phyloP scores from a whole-genome alignment of 345 rosid species.

The Clarkia xantiana region DNA sequence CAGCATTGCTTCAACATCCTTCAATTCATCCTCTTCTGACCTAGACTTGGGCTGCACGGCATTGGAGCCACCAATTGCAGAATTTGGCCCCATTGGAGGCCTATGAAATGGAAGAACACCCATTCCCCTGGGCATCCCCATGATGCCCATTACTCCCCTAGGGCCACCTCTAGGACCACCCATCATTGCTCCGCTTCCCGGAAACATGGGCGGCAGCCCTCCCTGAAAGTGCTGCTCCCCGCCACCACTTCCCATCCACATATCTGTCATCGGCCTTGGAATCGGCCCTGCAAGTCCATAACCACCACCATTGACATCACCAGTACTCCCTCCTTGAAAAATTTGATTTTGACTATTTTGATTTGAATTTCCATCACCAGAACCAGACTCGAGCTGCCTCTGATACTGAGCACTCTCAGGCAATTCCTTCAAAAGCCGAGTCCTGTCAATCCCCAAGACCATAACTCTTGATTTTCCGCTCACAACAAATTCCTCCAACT shows the following conservation, averaged over 20 bases:
- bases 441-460: slow-evolving; percentile 68
- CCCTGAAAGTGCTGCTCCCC: slow-evolving; percentile 23
- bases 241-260: slow-evolving; percentile 39
- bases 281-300: slow-evolving; percentile 26
- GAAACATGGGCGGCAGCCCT: slow-evolving; percentile 11
- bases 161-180: slow-evolving; percentile 32
- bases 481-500: slow-evolving; percentile 71
- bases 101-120: slow-evolving; percentile 24
- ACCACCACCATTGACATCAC: slow-evolving; percentile 15
- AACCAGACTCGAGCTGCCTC: slow-evolving; percentile 17
- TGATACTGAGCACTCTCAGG: slow-evolving; percentile 46
- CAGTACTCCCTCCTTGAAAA: slow-evolving; percentile 6
- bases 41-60: slow-evolving; percentile 22
- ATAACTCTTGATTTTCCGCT: slow-evolving; percentile 73
- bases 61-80: slow-evolving; percentile 3
- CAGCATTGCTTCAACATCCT: slow-evolving; percentile 80
- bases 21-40: slow-evolving; percentile 75
- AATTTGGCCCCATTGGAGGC: slow-evolving; percentile 28
- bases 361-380: slow-evolving; percentile 10
- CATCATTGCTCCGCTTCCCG: slow-evolving; percentile 28
- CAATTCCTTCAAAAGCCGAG: slow-evolving; percentile 55
- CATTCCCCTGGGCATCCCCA: slow-evolving; percentile 29
- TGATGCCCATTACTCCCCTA: slow-evolving; percentile 34
- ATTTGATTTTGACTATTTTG: slow-evolving; percentile 11
- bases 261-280: slow-evolving; percentile 33